Evolutionary conservation across 129 eudicot genomes (phyloP).

Genomic region (Ambrosia artemisiifolia): DNA sequence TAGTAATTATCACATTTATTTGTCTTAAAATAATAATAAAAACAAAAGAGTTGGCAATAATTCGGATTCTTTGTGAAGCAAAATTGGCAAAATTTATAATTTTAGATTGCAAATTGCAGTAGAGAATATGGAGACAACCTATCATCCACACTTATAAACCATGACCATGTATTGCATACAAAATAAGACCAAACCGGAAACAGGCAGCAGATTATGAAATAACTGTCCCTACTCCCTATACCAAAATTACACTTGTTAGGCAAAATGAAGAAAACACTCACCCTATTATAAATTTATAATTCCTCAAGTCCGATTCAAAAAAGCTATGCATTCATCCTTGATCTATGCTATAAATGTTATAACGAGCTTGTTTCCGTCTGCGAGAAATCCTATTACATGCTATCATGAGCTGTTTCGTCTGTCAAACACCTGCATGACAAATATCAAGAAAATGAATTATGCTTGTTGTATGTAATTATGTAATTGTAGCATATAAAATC

Average conservation of each 20-base stretch:
- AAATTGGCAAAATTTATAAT: background rate
- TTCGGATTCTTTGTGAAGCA: background rate
- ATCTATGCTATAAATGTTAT: background rate
- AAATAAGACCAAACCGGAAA: constrained; percentile 1
- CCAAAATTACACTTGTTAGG: constrained; percentile 6
- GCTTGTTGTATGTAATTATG: background rate
- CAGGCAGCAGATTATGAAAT: constrained; percentile 14
- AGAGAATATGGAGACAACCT: background rate
- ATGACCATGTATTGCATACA: constrained; percentile 10
- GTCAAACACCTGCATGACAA: constrained; percentile 61
- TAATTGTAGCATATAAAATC: background rate
- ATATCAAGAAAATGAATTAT: constrained; percentile 10
- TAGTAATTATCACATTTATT: background rate
- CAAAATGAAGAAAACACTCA: constrained; percentile 9
- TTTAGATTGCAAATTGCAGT: background rate
- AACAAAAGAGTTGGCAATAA: background rate
- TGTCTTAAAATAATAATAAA: background rate
- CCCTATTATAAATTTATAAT: constrained; percentile 1
- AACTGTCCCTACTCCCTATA: constrained; percentile 19
- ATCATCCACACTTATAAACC: background rate
- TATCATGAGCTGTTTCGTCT: constrained; percentile 8
- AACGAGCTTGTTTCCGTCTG: background rate
- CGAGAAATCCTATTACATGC: constrained; percentile 13
- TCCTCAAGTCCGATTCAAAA: background rate
- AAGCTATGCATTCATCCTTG: constrained; percentile 19